phyloP scores from a whole-genome alignment of 2,329 filamentous ascomycete genomes.

The Cyclaneusma minus region DNA sequence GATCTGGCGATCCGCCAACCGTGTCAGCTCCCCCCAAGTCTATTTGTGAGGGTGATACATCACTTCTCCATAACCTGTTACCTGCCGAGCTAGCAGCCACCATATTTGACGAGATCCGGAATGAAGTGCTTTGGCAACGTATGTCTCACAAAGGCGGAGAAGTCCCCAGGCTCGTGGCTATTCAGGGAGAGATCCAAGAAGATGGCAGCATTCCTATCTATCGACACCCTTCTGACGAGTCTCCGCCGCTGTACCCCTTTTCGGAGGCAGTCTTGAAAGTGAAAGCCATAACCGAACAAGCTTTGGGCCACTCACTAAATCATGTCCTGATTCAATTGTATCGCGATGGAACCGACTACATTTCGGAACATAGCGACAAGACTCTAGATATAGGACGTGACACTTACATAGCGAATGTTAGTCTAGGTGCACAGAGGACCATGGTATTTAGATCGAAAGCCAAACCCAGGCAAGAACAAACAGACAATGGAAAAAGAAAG shows the following conservation, averaged over 20 bases:
- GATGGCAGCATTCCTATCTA: slow-evolving; percentile 80
- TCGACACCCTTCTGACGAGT: slow-evolving; percentile 82
- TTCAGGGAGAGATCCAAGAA: slow-evolving; percentile 56
- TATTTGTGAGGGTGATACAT: slow-evolving; percentile 71
- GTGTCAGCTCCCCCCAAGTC: too few relatives aligned
- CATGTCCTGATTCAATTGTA: slow-evolving; percentile 91
- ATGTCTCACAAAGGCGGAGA: slow-evolving; percentile 90
- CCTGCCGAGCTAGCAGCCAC: slow-evolving; percentile 35
- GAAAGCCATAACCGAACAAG: slow-evolving; percentile 49
- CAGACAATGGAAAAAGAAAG: slow-evolving; percentile 6
- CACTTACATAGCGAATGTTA: slow-evolving; percentile 83
- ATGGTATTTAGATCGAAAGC: slow-evolving; percentile 85
- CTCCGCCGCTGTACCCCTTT: slow-evolving; percentile 62
- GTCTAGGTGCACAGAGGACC: slow-evolving; percentile 76
- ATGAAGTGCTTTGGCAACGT: slow-evolving; percentile 72
- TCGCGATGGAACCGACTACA: slow-evolving; percentile 76
- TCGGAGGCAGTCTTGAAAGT: slow-evolving; percentile 57
- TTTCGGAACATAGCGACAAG: slow-evolving; percentile 95
- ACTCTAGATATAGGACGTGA: slow-evolving; percentile 74
- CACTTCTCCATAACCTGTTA: slow-evolving; percentile 56
- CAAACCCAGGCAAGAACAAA: slow-evolving; percentile 31
- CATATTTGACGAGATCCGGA: slow-evolving; percentile 54
- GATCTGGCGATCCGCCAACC: too few relatives aligned
- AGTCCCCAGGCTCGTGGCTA: slow-evolving; percentile 80
- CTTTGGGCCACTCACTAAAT: slow-evolving; percentile 69